Evolutionary conservation across 345 rosid genomes (phyloP), one percentile per base, ranked within the genome.

Genomic region (Citrus glauca): DNA sequence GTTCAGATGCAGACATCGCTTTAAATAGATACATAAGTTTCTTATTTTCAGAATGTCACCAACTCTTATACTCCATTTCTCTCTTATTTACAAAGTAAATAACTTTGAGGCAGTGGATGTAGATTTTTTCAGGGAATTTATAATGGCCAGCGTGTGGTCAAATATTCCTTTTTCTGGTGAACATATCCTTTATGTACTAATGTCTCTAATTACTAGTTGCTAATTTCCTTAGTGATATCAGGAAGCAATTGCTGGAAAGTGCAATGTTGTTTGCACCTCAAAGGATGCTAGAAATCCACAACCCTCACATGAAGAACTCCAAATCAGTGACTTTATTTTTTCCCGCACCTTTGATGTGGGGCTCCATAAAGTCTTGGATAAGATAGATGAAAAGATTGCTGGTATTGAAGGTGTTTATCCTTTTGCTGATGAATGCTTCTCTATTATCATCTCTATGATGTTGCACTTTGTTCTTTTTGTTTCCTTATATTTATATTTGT

Each of bases 231-330:
- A 9, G 38, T 66, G 13, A 70, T 75, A 66, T 81, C 86, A 94
- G 99, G 98, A 92, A 87, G 85, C 92, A 69, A 89, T 96, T 79
- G 86, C 89, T 76, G 98, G 99, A 68, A 96, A 94, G 81, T 96
- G 98, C 90, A 85, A 87, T 78, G 94, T 94, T 64, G 68, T 92
- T n/a, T 96, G 97, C 86, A 86, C 78, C 75, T 90, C 98, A 72
- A 91, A 87, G 79, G 98, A 96, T 75, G 55, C 53, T 72, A 91
- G 95, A 82, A 94, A 92, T 85, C 88, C 78, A 9, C 93, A 85
- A 78, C 93, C 95, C 30, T 82, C 91, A 9, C 71, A 69, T 7
- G 88, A 90, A 78, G 89, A 89, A 66, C 79, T 89, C 67, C 88
- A 80, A 70, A 78, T 57, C 82, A 80, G 98, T 19, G 91, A 96